A percentile compares a stretch with the other conserved stretches of the same genome.
phyloP scores from a whole-genome alignment of 495 filamentous ascomycete species.

The Penicillium arizonense region DNA sequence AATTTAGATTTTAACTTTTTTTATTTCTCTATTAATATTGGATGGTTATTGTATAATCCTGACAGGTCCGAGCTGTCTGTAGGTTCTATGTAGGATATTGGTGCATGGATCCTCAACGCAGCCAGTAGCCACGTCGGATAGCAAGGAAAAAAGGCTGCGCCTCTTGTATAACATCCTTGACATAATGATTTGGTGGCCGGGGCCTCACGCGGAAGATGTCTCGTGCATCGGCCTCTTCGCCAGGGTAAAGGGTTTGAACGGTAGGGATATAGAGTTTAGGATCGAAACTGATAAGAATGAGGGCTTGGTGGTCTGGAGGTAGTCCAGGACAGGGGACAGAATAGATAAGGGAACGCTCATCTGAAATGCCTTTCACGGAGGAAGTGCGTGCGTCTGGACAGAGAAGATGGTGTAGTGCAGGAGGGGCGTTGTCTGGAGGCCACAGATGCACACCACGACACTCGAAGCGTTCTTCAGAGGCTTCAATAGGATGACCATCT shows the following conservation, averaged over 20 bases:
- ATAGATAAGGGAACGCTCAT: slow-evolving; percentile 59
- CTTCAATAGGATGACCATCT: slow-evolving; percentile 25
- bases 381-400: slow-evolving; percentile 52
- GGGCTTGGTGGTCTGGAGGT: slow-evolving; percentile 35
- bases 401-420: slow-evolving; percentile 52
- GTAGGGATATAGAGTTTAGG: slow-evolving; percentile 45
- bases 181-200: neutral
- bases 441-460: slow-evolving; percentile 54
- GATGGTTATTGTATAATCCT: too few species aligned
- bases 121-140: slow-evolving; percentile 39
- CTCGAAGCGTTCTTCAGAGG: slow-evolving; percentile 47
- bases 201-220: slow-evolving; percentile 3
- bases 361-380: slow-evolving; percentile 50
- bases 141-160: slow-evolving; percentile 33
- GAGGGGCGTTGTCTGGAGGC: slow-evolving; percentile 52
- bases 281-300: slow-evolving; percentile 67
- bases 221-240: too few species aligned
- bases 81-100: too few species aligned
- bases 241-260: slow-evolving; percentile 9
- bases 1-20: neutral
- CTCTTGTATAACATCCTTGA: slow-evolving; percentile 27
- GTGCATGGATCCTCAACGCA: slow-evolving; percentile 20
- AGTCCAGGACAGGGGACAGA: slow-evolving; percentile 53
- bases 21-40: neutral
- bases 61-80: too few species aligned